Evolutionary conservation across 192 early-diverging fungal genomes (phyloP), one percentile per base, ranked within the genome.

Genomic region (Umbelopsis vinacea): DNA sequence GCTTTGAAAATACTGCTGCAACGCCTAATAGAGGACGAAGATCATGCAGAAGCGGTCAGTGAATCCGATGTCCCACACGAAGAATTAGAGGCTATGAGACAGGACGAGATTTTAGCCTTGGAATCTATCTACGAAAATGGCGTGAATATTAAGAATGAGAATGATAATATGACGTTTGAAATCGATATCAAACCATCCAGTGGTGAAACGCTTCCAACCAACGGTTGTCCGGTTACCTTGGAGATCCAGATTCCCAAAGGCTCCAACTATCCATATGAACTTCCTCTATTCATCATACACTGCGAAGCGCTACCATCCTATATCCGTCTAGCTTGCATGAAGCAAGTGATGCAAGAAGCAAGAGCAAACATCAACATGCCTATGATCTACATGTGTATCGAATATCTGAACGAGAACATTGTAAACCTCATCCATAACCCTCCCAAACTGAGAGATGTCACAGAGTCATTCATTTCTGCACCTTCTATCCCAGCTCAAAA

Each of bases 231-330:
- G 12, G 37, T 71, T 9, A 55, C 66, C 2, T 45, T 94, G 35
- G 89, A 92, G 63, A 78, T 93, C 68, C 85, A 88, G 78, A 77
- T 95, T 52, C 84, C 92, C 7, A 68, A 74, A 4, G 57, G 70
- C 7, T 81, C 86, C 1, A 74, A 67, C 10, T 97, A 97, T 75
- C 94, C 95, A 0, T 77, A 86, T 29, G 79, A 85, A 35, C 74
- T 86, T 15, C 91, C 89, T 2, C 85, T 85, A 1, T 73, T 95
- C 10, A 83, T 92, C n/a, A 69, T 96, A 37, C 69, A 82, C 11
- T 85, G 90, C 75, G 84, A 81, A n/a, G 72, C 68, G 29, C 76
- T 95, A 24, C 92, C 95, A 0, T 87, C 89, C 3, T 95, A 93
- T 75, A 81, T 94, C 15, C 82, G 86, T 57, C 81, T 90, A 35